Conservation (phyloP, 768 basidiomycete species). For the Mycena rosella region DNA sequence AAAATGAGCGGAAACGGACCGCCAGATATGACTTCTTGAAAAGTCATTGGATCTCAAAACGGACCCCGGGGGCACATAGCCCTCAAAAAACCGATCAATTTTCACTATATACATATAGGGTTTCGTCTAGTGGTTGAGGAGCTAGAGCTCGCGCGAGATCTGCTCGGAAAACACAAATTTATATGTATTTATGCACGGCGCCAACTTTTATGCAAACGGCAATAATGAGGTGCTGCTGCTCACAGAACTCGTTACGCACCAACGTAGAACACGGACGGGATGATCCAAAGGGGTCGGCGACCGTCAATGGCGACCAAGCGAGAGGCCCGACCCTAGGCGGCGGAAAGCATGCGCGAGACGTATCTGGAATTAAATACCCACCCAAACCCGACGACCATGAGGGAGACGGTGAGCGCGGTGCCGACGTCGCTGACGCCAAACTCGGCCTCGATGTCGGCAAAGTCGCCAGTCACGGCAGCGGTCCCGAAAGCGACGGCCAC, state of each 20-base stretch:
- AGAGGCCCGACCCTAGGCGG: conserved; percentile 40
- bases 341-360: too few relatives aligned
- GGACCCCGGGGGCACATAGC: too few relatives aligned
- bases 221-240: not conserved
- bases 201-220: too few relatives aligned
- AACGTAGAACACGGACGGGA: conserved; percentile 55
- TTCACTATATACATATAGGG: too few relatives aligned
- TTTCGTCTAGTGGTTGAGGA: too few relatives aligned
- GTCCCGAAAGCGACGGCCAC: conserved; percentile 52
- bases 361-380: conserved; percentile 45
- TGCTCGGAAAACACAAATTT: too few relatives aligned
- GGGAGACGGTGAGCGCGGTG: conserved; percentile 48
- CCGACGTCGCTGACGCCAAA: conserved; percentile 50
- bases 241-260: conserved; percentile 36
- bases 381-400: conserved; percentile 54
- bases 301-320: conserved; percentile 48
- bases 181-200: too few relatives aligned
- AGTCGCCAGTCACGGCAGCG: conserved; percentile 53
- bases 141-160: too few relatives aligned
- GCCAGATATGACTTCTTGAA: too few relatives aligned
- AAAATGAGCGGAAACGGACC: too few relatives aligned
- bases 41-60: too few relatives aligned
- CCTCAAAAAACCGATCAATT: too few relatives aligned
- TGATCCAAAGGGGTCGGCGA: conserved; percentile 51
- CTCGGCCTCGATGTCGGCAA: conserved; percentile 46